Evolutionary conservation across 768 basidiomycete genomes (phyloP), one percentile per base, ranked within the genome.

Genomic region (Pulveroboletus sp.): DNA sequence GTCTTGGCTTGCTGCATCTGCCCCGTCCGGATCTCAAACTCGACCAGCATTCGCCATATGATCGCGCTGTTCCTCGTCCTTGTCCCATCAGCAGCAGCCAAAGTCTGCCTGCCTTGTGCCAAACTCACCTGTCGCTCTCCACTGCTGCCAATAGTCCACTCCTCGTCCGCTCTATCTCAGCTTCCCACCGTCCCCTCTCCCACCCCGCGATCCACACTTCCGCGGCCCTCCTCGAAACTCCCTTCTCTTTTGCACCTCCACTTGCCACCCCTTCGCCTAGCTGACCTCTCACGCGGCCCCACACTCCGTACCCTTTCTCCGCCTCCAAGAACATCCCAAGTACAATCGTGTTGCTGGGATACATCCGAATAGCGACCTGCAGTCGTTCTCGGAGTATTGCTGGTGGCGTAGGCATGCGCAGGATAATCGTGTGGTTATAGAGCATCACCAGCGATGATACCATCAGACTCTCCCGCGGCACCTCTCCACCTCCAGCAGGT

Each of bases 121-220:
- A 17, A 28, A 59, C 79, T 55, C 58, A 87, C 89, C 89, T 76
- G 51, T 86, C 83, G 50, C 75, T 77, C 57, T 85, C 79, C 30
- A 85, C 73, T 9, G 86, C 86, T 8, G 73, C 72, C 31, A 73
- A 69, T 54, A 92, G 68, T 32, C 84, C 80, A 54, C 70, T 78
- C 54, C 89, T 69, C 32, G 82, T 84, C 49, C 89, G 76, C 66
- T 92, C 89, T 36, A 78, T 67, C 65, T 91, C 87, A 43, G 70
- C 73, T 42, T 74, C 70, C 88, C 89, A 90, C 33, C 81, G 73
- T 2, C 83, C 81, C 60, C 71, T 77, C 65, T 88, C 84, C 88
- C 87, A 89, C n/a, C 83, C 77, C 9, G 82, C 80, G 2, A 88
- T 71, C 89, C 89, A 92, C 0, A 89, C 79, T 57, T 92, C 87